phyloP scores from a whole-genome alignment of 495 filamentous ascomycete genomes.

The Podospora fimiseda region DNA sequence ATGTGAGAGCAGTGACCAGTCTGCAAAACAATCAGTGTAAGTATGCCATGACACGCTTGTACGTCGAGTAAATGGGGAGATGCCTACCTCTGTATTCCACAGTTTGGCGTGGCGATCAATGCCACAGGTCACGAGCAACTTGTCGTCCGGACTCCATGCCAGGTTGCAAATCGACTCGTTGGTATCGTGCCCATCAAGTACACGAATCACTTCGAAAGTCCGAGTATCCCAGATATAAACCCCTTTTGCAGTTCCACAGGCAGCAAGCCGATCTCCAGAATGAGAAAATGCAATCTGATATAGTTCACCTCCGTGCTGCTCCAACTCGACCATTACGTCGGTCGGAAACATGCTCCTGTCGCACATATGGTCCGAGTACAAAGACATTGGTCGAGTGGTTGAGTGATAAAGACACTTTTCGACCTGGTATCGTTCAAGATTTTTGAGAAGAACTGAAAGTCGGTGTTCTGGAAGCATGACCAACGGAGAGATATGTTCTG shows the following conservation, averaged over 20 bases:
- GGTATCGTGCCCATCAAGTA: slow-evolving; percentile 55
- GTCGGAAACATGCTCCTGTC: slow-evolving; percentile 73
- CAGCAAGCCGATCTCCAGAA: slow-evolving; percentile 77
- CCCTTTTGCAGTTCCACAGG: slow-evolving; percentile 64
- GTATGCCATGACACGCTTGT: too few species aligned
- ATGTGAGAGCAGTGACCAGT: slow-evolving; percentile 59
- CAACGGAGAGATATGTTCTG: slow-evolving; percentile 89
- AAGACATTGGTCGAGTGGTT: slow-evolving; percentile 65
- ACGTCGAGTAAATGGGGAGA: neutral
- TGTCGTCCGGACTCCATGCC: slow-evolving; percentile 88
- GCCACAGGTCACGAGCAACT: slow-evolving; percentile 74
- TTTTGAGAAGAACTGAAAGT: slow-evolving; percentile 72
- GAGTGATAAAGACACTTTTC: slow-evolving; percentile 85
- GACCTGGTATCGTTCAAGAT: slow-evolving; percentile 78
- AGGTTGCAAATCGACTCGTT: slow-evolving; percentile 59
- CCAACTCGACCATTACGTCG: slow-evolving; percentile 58
- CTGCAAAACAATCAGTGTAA: slow-evolving; percentile 37
- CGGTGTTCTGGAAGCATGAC: slow-evolving; percentile 97
- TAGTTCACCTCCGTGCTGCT: slow-evolving; percentile 73
- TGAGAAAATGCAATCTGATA: slow-evolving; percentile 89
- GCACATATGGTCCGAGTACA: slow-evolving; percentile 86
- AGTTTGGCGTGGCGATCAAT: slow-evolving; percentile 67
- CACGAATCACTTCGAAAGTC: slow-evolving; percentile 59
- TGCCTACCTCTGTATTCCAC: slow-evolving; percentile 70
- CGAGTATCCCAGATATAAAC: slow-evolving; percentile 79